Evolutionary conservation across 352 stramenopile species (phyloP).

Genomic region (Globisporangium ultimum): DNA sequence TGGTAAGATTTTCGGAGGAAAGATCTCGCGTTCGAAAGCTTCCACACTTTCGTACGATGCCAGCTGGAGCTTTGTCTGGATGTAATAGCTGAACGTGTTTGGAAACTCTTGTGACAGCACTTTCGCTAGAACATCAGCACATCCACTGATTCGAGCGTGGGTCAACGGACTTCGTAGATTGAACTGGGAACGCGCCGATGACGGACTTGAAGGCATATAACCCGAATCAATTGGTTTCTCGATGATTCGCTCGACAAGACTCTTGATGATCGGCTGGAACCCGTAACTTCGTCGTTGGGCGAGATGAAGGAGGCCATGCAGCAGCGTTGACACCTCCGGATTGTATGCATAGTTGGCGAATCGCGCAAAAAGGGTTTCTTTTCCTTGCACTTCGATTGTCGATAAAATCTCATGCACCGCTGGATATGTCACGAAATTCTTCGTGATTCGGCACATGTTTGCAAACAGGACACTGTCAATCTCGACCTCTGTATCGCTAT

Average conservation of each 20-base stretch:
- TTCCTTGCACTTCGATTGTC: slow-evolving; percentile 25
- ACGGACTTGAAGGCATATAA: slow-evolving; percentile 23
- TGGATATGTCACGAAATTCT: slow-evolving; percentile 65
- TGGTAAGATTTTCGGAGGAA: slow-evolving; percentile 42
- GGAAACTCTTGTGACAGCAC: slow-evolving; percentile 66
- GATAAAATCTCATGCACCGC: slow-evolving; percentile 57
- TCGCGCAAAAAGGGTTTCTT: slow-evolving; percentile 42
- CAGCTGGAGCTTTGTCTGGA: slow-evolving; percentile 61
- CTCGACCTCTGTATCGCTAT: slow-evolving; percentile 22
- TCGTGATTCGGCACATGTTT: slow-evolving; percentile 72
- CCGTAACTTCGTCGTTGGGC: slow-evolving; percentile 40
- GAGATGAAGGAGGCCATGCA: slow-evolving; percentile 69
- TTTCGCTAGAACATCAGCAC: slow-evolving; percentile 61
- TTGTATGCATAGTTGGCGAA: slow-evolving; percentile 59
- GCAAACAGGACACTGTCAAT: slow-evolving; percentile 54
- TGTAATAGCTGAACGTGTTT: slow-evolving; percentile 77
- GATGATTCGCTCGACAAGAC: slow-evolving; percentile 47
- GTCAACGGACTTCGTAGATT: slow-evolving; percentile 34
- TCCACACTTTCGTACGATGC: slow-evolving; percentile 75
- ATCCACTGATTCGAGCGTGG: slow-evolving; percentile 58
- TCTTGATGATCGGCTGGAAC: slow-evolving; percentile 46
- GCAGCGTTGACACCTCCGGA: slow-evolving; percentile 47
- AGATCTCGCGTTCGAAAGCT: slow-evolving; percentile 64
- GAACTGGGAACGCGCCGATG: slow-evolving; percentile 39
- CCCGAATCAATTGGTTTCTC: slow-evolving; percentile 21